Evolutionary conservation across 148 eudicot species (phyloP), one percentile per base, ranked within the genome.

Genomic region (Camellia japonica): DNA sequence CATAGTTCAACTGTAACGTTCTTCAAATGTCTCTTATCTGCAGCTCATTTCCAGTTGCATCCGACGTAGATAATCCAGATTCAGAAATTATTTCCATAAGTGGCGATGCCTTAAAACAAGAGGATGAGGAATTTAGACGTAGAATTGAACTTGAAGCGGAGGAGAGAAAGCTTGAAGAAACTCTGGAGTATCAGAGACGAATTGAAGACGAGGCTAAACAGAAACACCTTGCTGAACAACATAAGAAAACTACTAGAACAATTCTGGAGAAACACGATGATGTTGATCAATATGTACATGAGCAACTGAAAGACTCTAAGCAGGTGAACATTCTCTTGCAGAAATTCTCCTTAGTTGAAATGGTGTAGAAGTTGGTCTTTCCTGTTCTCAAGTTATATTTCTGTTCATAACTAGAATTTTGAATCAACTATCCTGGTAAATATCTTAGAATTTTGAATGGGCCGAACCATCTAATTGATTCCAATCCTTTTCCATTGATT

Each of bases 101-200:
- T 85, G 80, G 76, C 69, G 90, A 76, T 83, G 85, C 84, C 73
- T 80, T 90, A 46, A 83, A 78, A 62, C 83, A 80, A 75, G 79
- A 88, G 76, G 93, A 91, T 82, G 97, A 92, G 69, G 98, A 89
- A 69, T 69, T 75, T 74, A 79, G 73, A 44, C 92, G 78, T 46
- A 88, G 84, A 80, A 83, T 86, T 80, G 97, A 94, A 83, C 97
- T 94, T 75, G 99, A 97, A 90, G 97, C 87, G 65, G 98, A 97
- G 71, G 99, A 91, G 82, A 90, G 92, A 81, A 92, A 92, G 90
- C 99, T 97, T 88, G 98, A 91, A 88, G 98, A 97, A 86, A 94
- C 97, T 73, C 85, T 97, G 79, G 97, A 97, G 78, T 92, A 90
- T 82, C 94, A 92, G 85, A 88, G 96, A 82, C 87, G 87, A 59